phyloP scores from a whole-genome alignment of 257 asterid genomes.

The Nicotiana benthamiana region DNA sequence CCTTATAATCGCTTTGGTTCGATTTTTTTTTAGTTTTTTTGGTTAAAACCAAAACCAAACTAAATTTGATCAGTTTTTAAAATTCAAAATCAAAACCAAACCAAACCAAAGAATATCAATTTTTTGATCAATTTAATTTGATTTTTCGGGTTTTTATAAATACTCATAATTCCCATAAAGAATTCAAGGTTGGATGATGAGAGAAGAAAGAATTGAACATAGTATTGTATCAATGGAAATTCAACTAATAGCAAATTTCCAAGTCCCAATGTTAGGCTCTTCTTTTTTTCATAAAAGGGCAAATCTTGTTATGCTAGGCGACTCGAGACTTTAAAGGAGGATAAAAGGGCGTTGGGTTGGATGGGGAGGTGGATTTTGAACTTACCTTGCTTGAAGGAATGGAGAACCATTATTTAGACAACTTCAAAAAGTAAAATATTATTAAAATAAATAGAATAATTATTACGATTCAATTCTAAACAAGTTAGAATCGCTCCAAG shows the following conservation, averaged over 20 bases:
- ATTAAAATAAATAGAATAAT: no score
- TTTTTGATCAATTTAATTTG: no score
- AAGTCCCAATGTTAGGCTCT: constrained; percentile 2
- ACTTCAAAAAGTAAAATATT: background rate
- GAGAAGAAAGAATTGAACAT: background rate
- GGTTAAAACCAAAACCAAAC: no score
- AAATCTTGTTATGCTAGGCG: constrained; percentile 5
- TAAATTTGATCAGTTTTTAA: no score
- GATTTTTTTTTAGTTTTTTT: no score
- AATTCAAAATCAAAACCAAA: no score
- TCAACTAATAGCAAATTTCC: background rate
- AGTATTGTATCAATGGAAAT: background rate
- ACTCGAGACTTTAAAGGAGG: constrained; percentile 1
- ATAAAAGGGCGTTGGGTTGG: background rate
- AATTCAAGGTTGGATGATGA: background rate
- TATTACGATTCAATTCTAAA: no score
- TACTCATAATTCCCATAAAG: constrained; percentile 3
- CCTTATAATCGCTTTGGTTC: no score
- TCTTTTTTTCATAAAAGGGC: constrained; percentile 1
- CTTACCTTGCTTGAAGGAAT: background rate
- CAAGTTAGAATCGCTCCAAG: background rate
- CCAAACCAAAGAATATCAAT: no score
- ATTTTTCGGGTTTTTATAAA: no score
- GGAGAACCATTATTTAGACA: background rate
- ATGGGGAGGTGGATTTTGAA: background rate